These are phyloP conservation scores for Aspergillus hancockii DNA, from an alignment of 495 filamentous ascomycete species.

Conservation along the genomic window DNA sequence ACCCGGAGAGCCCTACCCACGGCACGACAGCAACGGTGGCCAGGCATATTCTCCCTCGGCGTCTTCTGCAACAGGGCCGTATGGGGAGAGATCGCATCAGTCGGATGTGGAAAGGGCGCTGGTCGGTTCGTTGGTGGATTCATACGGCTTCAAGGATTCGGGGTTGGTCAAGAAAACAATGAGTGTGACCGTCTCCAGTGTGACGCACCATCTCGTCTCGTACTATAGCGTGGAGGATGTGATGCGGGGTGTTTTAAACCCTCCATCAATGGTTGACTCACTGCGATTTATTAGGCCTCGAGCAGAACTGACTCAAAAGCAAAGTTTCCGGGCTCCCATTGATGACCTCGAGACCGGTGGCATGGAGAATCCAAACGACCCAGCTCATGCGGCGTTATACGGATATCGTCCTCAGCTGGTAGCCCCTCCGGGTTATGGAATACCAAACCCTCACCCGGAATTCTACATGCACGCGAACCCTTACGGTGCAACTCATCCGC, in stretches of 20 bases:
- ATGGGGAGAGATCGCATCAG: constrained; percentile 42
- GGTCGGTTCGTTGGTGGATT: constrained; percentile 81
- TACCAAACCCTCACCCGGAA: constrained; percentile 37
- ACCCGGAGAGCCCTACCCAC: constrained; percentile 55
- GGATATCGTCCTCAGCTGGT: constrained; percentile 45
- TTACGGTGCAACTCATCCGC: constrained; percentile 40
- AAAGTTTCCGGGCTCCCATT: constrained; percentile 70
- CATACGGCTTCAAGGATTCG: constrained; percentile 81
- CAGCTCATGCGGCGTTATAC: constrained; percentile 34
- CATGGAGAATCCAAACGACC: constrained; percentile 41
- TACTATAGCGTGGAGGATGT: constrained; percentile 85
- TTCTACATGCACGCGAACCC: constrained; percentile 41
- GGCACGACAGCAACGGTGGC: constrained; percentile 43
- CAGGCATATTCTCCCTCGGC: constrained; percentile 40
- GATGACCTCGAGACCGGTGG: constrained; percentile 57
- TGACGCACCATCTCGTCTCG: constrained; percentile 80
- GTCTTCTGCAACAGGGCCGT: constrained; percentile 37
- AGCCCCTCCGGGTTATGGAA: constrained; percentile 37
- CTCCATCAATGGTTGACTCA: constrained; percentile 58
- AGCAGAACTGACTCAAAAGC: constrained; percentile 58
- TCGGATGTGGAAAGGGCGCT: constrained; percentile 64
- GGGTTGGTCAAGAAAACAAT: constrained; percentile 93
- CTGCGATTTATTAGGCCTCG: constrained; percentile 59
- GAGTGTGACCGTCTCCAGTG: constrained; percentile 66
- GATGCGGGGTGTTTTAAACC: constrained; percentile 57